A percentile compares a stretch with the other conserved stretches of the same genome.
These are phyloP conservation scores for Alternaria metachromatica DNA, from an alignment of 2,329 filamentous ascomycete species.

Conservation along the genomic window DNA sequence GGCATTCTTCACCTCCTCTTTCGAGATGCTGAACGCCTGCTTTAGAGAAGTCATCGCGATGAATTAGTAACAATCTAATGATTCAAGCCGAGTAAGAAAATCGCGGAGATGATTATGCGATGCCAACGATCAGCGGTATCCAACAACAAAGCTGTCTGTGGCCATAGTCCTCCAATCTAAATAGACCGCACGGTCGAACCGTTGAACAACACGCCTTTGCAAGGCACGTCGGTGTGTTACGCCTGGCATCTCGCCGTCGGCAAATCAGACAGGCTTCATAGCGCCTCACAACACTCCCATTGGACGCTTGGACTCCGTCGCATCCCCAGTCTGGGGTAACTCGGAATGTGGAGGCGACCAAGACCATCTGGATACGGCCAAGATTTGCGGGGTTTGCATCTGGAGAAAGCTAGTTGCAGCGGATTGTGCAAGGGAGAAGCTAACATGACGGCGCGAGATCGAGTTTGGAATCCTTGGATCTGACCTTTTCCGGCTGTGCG, in stretches of 20 bases:
- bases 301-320: conserved; percentile 10
- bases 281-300: neutral
- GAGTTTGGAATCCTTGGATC: neutral
- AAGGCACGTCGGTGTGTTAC: neutral
- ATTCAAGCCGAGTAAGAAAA: neutral
- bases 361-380: conserved; percentile 4
- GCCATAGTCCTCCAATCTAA: conserved; percentile 3
- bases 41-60: conserved; percentile 43
- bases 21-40: conserved; percentile 48
- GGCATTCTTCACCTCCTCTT: conserved; percentile 48
- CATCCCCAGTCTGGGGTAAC: conserved; percentile 16
- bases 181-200: conserved; percentile 1
- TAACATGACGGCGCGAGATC: neutral
- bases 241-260: neutral
- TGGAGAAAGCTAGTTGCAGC: neutral
- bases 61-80: neutral
- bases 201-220: neutral
- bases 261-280: neutral
- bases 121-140: neutral
- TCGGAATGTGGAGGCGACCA: conserved; percentile 24
- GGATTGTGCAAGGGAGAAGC: neutral
- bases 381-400: conserved; percentile 6
- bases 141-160: neutral
- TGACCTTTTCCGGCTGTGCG: neutral
- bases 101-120: neutral